phyloP scores from a whole-genome alignment of 2,329 filamentous ascomycete species.

The Epichloe festucae region DNA sequence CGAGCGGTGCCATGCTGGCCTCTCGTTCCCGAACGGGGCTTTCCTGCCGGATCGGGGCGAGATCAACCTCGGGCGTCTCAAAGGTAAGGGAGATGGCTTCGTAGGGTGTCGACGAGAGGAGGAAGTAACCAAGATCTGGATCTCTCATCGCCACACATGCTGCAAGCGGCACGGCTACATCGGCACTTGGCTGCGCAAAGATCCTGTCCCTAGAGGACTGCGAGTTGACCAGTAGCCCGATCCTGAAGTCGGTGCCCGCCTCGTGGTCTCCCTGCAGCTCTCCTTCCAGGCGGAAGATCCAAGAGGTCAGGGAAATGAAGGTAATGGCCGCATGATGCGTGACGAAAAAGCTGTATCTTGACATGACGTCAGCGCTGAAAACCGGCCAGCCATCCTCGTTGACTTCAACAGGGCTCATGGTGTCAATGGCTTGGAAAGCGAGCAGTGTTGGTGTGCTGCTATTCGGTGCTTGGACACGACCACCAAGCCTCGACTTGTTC shows the following conservation, averaged over 20 bases:
- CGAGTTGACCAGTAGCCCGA: conserved; percentile 45
- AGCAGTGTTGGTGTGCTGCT: conserved; percentile 35
- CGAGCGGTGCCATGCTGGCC: conserved; percentile 30
- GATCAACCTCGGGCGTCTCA: conserved; percentile 42
- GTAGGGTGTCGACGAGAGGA: conserved; percentile 45
- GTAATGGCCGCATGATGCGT: conserved; percentile 49
- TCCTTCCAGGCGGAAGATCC: conserved; percentile 51
- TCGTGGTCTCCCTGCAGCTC: conserved; percentile 44
- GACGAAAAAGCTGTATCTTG: conserved; percentile 50
- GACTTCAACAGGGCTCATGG: conserved; percentile 40
- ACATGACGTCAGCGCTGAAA: conserved; percentile 47
- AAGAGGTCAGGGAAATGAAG: conserved; percentile 45
- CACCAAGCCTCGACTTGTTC: conserved; percentile 31
- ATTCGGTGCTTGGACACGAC: conserved; percentile 23
- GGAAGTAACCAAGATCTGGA: conserved; percentile 50
- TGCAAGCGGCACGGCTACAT: conserved; percentile 35
- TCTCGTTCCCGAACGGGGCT: conserved; percentile 30
- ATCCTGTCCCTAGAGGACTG: conserved; percentile 45
- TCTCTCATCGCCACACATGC: conserved; percentile 42
- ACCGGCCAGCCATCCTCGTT: conserved; percentile 47
- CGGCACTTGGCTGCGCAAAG: conserved; percentile 37
- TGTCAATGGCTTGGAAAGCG: conserved; percentile 51
- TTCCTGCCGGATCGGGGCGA: conserved; percentile 28
- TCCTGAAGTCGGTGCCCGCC: conserved; percentile 47
- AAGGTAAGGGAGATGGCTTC: conserved; percentile 47